Conservation (phyloP, 2,329 filamentous ascomycete genomes). For the Fusarium incarnatum region DNA sequence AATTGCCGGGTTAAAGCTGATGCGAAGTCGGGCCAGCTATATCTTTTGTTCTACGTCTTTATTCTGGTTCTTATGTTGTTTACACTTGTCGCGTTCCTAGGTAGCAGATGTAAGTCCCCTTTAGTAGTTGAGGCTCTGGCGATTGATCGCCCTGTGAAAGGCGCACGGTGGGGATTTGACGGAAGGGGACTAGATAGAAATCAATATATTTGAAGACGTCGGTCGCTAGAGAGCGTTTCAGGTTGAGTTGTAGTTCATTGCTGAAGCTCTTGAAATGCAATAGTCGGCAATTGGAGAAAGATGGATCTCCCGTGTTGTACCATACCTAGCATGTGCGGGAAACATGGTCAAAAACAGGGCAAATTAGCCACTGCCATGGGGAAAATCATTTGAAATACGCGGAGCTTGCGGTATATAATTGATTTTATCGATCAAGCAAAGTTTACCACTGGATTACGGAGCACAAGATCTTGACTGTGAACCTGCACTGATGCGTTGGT, state of each 20-base stretch:
- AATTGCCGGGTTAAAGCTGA: background rate
- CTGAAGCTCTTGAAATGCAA: background rate
- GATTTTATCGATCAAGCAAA: background rate
- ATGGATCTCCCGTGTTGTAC: background rate
- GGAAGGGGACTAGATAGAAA: background rate
- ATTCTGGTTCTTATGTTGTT: background rate
- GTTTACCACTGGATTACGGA: background rate
- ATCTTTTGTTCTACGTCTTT: background rate
- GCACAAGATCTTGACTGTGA: background rate
- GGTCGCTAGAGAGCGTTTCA: background rate
- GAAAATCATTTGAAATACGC: too few relatives aligned
- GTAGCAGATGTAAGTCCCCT: background rate
- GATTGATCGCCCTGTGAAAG: constrained; percentile 8
- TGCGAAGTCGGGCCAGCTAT: background rate
- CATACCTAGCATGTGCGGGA: background rate
- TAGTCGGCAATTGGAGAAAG: background rate
- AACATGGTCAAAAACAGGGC: background rate
- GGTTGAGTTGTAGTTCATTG: background rate
- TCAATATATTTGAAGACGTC: background rate
- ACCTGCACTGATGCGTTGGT: background rate
- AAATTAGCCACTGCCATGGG: too few relatives aligned
- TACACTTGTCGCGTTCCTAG: background rate
- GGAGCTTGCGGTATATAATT: background rate
- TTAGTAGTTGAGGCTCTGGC: background rate
- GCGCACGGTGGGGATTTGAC: constrained; percentile 9